A percentile compares a stretch with the other conserved stretches of the same genome.
Conservation (phyloP, 345 rosid species). For the Fremontodendron californicum region DNA sequence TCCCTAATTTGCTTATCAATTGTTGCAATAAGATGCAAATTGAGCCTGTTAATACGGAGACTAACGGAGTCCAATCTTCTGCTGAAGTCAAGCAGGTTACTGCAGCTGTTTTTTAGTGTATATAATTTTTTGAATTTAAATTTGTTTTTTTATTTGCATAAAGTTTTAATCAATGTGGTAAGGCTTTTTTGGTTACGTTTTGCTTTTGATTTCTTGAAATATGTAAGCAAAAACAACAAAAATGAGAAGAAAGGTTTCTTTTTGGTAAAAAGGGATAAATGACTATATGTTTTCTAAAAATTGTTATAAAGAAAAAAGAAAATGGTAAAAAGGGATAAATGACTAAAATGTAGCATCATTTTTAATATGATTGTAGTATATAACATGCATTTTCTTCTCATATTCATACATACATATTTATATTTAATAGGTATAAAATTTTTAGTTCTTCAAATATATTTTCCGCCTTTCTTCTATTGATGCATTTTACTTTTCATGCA, state of each 20-base stretch:
- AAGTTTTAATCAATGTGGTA: neutral
- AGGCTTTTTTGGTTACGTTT: neutral
- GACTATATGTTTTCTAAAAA: neutral
- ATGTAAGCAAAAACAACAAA: neutral
- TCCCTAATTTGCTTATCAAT: slow-evolving; percentile 77
- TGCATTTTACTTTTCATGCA: neutral
- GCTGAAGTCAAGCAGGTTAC: slow-evolving; percentile 69
- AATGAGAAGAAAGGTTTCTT: neutral
- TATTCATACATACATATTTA: neutral
- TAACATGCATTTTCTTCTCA: neutral
- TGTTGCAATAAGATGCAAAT: slow-evolving; percentile 80
- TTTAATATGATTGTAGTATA: neutral
- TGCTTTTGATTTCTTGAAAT: neutral
- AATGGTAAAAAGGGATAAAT: neutral
- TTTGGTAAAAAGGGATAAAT: too few species aligned
- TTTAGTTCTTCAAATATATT: neutral
- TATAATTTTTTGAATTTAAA: neutral
- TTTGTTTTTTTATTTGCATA: neutral
- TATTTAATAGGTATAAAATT: neutral
- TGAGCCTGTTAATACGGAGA: slow-evolving; percentile 46
- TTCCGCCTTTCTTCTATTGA: neutral
- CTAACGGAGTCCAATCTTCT: slow-evolving; percentile 47
- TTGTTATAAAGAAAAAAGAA: neutral
- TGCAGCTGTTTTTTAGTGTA: slow-evolving; percentile 7
- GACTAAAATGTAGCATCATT: neutral